Evolutionary conservation across 2,329 filamentous ascomycete species (phyloP).

Genomic region (Pyricularia pennisetigena): DNA sequence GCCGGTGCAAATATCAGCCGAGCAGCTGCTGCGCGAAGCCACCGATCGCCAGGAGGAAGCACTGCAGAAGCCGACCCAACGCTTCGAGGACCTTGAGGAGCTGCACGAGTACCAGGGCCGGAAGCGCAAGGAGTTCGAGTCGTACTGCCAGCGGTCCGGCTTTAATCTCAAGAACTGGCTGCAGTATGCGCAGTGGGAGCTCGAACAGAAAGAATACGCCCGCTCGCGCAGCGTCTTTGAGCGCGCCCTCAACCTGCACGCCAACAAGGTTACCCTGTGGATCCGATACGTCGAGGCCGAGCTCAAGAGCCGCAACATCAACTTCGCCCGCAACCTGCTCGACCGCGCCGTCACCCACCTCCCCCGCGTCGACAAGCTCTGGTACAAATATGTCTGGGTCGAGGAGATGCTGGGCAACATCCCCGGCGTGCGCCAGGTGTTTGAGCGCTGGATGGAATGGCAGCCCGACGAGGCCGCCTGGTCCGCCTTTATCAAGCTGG

Average conservation of each 20-base stretch:
- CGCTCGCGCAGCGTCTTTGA: conserved; percentile 91
- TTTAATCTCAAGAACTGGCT: conserved; percentile 99
- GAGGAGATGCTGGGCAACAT: conserved; percentile 96
- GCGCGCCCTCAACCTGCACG: conserved; percentile 82
- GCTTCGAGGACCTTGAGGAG: conserved; percentile 94
- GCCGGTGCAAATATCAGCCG: conserved; percentile 84
- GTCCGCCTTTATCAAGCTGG: conserved; percentile 92
- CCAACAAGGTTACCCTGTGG: conserved; percentile 81
- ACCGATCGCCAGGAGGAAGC: conserved; percentile 90
- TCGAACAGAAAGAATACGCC: conserved; percentile 95
- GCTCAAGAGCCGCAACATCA: conserved; percentile 93
- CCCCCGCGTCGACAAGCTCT: conserved; percentile 87
- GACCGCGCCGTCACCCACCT: conserved; percentile 91
- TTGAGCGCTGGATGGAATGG: conserved; percentile 98
- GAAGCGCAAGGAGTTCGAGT: conserved; percentile 93
- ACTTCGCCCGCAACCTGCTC: conserved; percentile 88
- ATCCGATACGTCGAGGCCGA: conserved; percentile 80
- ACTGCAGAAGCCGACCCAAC: conserved; percentile 83
- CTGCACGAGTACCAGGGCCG: conserved; percentile 94
- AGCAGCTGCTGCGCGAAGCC: conserved; percentile 93
- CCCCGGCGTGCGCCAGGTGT: conserved; percentile 82
- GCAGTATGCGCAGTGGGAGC: conserved; percentile 93
- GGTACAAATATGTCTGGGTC: conserved; percentile 99
- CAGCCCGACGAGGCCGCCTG: conserved; percentile 93
- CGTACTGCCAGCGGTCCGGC: conserved; percentile 91